phyloP scores from a whole-genome alignment of 169 alveolate genomes.

The Plasmodium gonderi region DNA sequence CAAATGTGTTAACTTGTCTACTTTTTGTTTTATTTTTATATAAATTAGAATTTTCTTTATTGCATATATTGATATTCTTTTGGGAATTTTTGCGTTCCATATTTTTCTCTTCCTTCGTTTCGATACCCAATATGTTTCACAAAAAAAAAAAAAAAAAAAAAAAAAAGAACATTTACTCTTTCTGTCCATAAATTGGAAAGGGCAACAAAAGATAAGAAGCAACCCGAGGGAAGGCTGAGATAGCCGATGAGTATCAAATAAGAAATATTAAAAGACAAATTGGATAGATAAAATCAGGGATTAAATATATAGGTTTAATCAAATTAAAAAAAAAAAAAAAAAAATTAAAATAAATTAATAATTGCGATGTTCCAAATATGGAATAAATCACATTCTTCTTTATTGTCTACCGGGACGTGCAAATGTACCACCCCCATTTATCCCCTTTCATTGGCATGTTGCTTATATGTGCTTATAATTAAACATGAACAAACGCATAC shows the following conservation, averaged over 20 bases:
- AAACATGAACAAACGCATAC: no score
- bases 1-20: background rate
- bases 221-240: background rate
- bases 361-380: no score
- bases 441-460: no score
- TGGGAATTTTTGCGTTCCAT: conserved; percentile 5
- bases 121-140: no score
- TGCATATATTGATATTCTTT: background rate
- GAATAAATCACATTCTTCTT: no score
- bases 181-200: background rate
- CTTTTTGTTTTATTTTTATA: background rate
- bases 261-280: background rate
- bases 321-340: no score
- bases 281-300: background rate
- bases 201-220: background rate
- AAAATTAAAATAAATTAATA: no score
- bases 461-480: no score
- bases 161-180: background rate
- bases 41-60: background rate
- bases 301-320: no score
- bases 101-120: conserved; percentile 5
- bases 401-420: no score
- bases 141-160: no score
- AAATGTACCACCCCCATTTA: no score
- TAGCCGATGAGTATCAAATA: background rate